These are phyloP conservation scores for Orbilia oligospora DNA, from an alignment of 2,329 filamentous ascomycete genomes.

Conservation along the genomic window DNA sequence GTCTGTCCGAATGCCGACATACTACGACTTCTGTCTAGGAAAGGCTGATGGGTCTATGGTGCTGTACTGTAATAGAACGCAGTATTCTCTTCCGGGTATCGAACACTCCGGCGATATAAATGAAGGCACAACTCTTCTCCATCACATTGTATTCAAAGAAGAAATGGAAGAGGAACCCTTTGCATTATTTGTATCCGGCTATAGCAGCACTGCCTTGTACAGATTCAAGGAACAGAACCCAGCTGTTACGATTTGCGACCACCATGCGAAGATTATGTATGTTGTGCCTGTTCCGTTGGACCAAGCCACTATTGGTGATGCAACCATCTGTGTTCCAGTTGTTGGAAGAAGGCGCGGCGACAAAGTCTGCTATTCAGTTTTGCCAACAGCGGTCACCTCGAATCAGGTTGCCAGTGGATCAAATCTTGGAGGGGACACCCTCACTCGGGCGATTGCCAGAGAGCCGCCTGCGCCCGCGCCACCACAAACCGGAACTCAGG, in stretches of 20 bases:
- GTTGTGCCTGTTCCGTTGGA: conserved; percentile 64
- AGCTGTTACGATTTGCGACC: conserved; percentile 48
- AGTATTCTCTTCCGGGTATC: conserved; percentile 61
- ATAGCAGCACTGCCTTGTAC: conserved; percentile 45
- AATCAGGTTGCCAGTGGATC: conserved; percentile 60
- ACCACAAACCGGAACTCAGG: conserved; percentile 44
- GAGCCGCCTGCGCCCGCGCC: conserved; percentile 46
- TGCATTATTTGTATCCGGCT: conserved; percentile 64
- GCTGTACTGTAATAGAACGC: conserved; percentile 60
- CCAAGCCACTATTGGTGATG: conserved; percentile 64
- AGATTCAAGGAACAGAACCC: conserved; percentile 51
- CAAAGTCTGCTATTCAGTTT: conserved; percentile 63
- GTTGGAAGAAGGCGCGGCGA: conserved; percentile 63
- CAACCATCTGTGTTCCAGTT: conserved; percentile 63
- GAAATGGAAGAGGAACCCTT: conserved; percentile 60
- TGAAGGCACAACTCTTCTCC: conserved; percentile 60
- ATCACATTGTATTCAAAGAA: conserved; percentile 61
- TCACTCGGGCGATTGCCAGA: conserved; percentile 49
- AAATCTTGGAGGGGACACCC: conserved; percentile 50
- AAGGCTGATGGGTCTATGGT: conserved; percentile 60
- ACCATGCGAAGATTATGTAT: conserved; percentile 62
- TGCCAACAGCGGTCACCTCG: conserved; percentile 63
- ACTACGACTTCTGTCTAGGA: conserved; percentile 64
- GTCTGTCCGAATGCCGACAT: conserved; percentile 63
- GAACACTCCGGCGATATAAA: conserved; percentile 63